Conservation (phyloP, 257 asterid genomes). For the Vinca minor region DNA sequence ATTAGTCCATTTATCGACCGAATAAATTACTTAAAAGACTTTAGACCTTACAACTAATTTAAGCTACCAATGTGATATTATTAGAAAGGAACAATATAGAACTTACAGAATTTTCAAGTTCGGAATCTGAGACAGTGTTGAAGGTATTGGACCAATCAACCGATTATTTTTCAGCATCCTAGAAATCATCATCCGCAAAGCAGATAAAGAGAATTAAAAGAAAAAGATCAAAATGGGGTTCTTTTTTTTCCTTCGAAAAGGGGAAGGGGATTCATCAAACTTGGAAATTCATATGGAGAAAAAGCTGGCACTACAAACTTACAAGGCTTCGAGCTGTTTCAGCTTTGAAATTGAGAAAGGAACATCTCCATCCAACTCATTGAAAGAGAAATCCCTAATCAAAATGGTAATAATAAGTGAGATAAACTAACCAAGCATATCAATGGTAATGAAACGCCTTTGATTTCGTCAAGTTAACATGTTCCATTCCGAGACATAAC, state of each 20-base stretch:
- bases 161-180: conserved; percentile 74
- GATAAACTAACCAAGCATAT: not conserved
- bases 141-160: conserved; percentile 90
- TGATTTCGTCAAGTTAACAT: too few species aligned
- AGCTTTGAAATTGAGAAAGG: conserved; percentile 92
- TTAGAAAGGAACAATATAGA: not conserved
- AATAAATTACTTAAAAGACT: not conserved
- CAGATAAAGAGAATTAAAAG: not conserved
- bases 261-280: not conserved
- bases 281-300: not conserved
- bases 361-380: conserved; percentile 80
- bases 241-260: not conserved
- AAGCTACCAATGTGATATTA: not conserved
- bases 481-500: too few species aligned
- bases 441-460: too few species aligned
- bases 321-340: conserved; percentile 80
- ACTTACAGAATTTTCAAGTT: conserved; percentile 85
- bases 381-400: conserved; percentile 80
- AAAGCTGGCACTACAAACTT: conserved; percentile 7
- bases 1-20: not conserved
- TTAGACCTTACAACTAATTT: not conserved
- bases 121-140: conserved; percentile 94
- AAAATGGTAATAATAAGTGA: not conserved
- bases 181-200: not conserved
- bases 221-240: too few species aligned